Conservation (phyloP, 768 basidiomycete species). For the Kwoniella dejecticola region DNA sequence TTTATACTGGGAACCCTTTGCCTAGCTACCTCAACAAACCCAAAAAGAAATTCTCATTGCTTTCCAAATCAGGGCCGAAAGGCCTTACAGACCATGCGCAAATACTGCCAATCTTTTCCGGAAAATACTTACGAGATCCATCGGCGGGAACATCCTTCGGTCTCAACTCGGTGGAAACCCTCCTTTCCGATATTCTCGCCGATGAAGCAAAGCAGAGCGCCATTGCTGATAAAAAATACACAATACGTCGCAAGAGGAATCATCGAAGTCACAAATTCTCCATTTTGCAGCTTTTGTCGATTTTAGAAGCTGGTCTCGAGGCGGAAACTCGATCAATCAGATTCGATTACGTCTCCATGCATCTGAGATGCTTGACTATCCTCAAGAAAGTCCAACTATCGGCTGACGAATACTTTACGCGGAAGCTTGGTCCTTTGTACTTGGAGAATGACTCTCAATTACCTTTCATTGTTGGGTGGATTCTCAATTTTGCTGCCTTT, state of each 20-base stretch:
- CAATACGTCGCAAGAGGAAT: conserved; percentile 4
- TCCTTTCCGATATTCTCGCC: conserved; percentile 5
- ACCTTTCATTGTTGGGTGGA: conserved; percentile 5
- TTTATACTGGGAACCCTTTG: not conserved
- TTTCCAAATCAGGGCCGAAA: conserved; percentile 2
- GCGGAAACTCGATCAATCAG: conserved; percentile 20
- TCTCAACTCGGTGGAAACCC: conserved; percentile 10
- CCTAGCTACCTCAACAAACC: not conserved
- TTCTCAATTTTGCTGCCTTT: conserved; percentile 3
- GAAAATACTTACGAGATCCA: conserved; percentile 3
- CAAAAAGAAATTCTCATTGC: not conserved
- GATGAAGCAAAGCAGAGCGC: not conserved
- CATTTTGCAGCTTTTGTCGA: conserved; percentile 14
- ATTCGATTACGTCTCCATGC: conserved; percentile 27
- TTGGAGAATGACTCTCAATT: conserved; percentile 14
- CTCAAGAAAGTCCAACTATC: conserved; percentile 2
- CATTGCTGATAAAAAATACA: too few species aligned
- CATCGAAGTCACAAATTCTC: conserved; percentile 20
- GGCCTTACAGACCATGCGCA: conserved; percentile 16
- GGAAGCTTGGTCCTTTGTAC: conserved; percentile 6
- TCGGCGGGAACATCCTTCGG: conserved; percentile 2
- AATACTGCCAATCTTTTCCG: conserved; percentile 17
- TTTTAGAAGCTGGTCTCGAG: conserved; percentile 15
- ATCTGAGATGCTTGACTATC: conserved; percentile 6
- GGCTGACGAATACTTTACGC: conserved; percentile 5